A percentile compares a stretch with the other conserved stretches of the same genome.
Evolutionary conservation across 1,284 basidiomycete species (phyloP).

Genomic region (Cutaneotrichosporon sp.): DNA sequence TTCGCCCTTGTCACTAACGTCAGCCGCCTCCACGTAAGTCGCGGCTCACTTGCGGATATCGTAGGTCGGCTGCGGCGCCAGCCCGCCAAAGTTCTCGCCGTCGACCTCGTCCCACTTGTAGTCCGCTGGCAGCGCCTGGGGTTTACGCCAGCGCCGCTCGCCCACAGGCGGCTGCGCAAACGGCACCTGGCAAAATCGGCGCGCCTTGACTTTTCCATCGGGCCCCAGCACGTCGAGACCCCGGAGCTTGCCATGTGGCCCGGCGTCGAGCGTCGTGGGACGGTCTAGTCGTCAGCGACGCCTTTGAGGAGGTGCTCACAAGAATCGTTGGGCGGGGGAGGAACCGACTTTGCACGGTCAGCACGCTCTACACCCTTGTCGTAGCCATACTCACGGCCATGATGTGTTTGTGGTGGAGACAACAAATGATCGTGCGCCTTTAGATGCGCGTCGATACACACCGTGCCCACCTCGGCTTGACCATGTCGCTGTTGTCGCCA

Average conservation of each 20-base stretch:
- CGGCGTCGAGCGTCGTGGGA: conserved; percentile 18
- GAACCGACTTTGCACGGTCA: not conserved
- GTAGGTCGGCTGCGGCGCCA: conserved; percentile 23
- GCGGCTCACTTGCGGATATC: conserved; percentile 18
- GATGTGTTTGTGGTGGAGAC: not conserved
- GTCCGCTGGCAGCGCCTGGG: conserved; percentile 16
- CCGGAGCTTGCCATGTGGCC: conserved; percentile 19
- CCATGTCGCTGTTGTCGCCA: too few species aligned
- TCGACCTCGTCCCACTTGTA: conserved; percentile 13
- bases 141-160: conserved; percentile 21
- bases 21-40: not conserved
- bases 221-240: conserved; percentile 16
- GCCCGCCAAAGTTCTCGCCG: conserved; percentile 18
- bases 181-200: conserved; percentile 21
- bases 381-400: conserved; percentile 3
- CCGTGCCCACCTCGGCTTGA: not conserved
- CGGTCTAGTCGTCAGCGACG: conserved; percentile 13
- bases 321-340: conserved; percentile 1
- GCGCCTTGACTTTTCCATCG: conserved; percentile 19
- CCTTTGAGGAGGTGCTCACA: conserved; percentile 3
- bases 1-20: conserved; percentile 14
- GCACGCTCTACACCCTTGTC: not conserved
- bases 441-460: not conserved
- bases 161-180: conserved; percentile 21
- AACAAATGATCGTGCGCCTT: too few species aligned